phyloP scores from a whole-genome alignment of 2,329 filamentous ascomycete genomes.

The Chrysoporthe deuterocubensis region DNA sequence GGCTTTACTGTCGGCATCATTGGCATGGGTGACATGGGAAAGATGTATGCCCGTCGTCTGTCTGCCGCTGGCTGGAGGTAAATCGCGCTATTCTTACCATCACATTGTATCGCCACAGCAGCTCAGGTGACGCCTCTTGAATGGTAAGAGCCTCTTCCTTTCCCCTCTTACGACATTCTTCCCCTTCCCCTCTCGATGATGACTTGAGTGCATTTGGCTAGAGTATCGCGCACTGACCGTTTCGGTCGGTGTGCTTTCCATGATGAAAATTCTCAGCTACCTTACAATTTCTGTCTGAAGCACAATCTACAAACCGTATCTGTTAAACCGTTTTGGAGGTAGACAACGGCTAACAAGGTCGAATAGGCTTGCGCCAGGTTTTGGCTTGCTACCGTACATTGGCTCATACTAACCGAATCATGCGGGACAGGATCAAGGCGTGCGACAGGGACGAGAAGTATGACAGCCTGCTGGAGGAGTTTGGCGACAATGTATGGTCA shows the following conservation, averaged over 20 bases:
- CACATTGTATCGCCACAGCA: neutral
- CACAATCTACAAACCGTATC: conserved; percentile 33
- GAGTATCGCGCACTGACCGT: conserved; percentile 76
- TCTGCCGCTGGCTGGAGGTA: conserved; percentile 97
- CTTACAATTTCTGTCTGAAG: conserved; percentile 88
- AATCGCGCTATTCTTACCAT: conserved; percentile 39
- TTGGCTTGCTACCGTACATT: conserved; percentile 10
- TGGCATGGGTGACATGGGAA: conserved; percentile 99
- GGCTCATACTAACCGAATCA: conserved; percentile 32
- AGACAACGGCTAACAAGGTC: conserved; percentile 31
- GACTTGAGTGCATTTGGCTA: conserved; percentile 99
- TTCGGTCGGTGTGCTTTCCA: conserved; percentile 70
- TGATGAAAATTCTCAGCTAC: conserved; percentile 99
- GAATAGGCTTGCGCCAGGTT: conserved; percentile 10
- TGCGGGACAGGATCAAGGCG: conserved; percentile 75
- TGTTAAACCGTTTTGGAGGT: conserved; percentile 27
- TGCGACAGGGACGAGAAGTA: conserved; percentile 93
- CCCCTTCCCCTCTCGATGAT: conserved; percentile 67
- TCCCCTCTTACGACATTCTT: conserved; percentile 5
- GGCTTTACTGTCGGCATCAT: conserved; percentile 88
- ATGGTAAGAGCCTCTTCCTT: conserved; percentile 43
- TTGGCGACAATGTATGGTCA: conserved; percentile 77
- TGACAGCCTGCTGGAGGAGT: conserved; percentile 79
- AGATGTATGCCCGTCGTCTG: conserved; percentile 91
- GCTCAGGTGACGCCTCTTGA: conserved; percentile 30